phyloP scores from a whole-genome alignment of 2,329 filamentous ascomycete genomes.

The Monascus ruber region DNA sequence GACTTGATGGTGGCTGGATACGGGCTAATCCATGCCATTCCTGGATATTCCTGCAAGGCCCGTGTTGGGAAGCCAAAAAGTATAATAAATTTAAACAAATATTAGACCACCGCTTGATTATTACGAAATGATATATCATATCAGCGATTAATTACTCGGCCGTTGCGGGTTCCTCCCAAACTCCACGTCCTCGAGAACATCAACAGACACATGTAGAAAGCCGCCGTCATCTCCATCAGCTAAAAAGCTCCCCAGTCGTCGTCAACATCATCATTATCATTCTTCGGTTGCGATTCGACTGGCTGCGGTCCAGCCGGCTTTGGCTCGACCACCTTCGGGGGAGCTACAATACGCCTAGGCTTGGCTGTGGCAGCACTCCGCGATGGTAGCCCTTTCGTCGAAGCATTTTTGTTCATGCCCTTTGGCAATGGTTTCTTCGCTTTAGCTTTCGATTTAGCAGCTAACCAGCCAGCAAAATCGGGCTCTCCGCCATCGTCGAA shows the following conservation, averaged over 20 bases:
- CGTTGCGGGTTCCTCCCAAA: no score
- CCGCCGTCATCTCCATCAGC: background rate
- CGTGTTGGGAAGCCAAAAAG: no score
- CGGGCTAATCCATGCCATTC: no score
- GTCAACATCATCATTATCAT: slow-evolving; percentile 20
- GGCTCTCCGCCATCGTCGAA: slow-evolving; percentile 82
- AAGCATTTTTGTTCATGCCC: slow-evolving; percentile 56
- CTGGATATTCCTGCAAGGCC: no score
- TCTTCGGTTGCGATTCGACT: background rate
- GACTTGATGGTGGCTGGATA: no score
- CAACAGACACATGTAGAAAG: no score
- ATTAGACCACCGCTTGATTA: no score
- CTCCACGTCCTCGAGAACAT: no score
- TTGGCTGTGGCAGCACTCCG: slow-evolving; percentile 31
- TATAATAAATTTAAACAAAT: no score
- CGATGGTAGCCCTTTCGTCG: slow-evolving; percentile 21
- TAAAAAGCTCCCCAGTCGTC: slow-evolving; percentile 35
- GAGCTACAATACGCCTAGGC: slow-evolving; percentile 35
- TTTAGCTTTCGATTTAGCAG: slow-evolving; percentile 72
- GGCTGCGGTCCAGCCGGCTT: background rate
- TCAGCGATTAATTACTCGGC: no score
- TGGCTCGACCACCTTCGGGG: slow-evolving; percentile 54
- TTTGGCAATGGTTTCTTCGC: slow-evolving; percentile 65
- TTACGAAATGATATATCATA: no score
- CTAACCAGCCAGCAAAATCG: slow-evolving; percentile 91